These are phyloP conservation scores for Colletotrichum tanaceti DNA, from an alignment of 2,329 filamentous ascomycete genomes.

Conservation along the genomic window DNA sequence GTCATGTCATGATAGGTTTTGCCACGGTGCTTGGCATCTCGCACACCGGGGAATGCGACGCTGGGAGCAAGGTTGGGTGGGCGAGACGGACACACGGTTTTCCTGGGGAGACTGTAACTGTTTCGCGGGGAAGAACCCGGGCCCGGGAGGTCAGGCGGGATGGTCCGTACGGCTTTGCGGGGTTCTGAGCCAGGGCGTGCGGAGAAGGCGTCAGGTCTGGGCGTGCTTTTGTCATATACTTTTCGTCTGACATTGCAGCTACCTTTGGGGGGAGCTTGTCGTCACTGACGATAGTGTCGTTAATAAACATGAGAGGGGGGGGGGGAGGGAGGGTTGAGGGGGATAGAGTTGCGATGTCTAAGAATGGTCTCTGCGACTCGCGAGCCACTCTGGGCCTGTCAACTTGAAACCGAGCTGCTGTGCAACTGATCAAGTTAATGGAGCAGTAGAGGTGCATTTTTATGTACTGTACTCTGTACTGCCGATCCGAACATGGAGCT, in stretches of 20 bases:
- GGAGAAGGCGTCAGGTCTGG: background rate
- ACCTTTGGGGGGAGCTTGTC: background rate
- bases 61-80: slow-evolving; percentile 29
- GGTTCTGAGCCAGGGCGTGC: background rate
- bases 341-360: background rate
- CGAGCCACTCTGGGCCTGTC: too few species aligned
- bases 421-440: too few species aligned
- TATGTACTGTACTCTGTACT: too few species aligned
- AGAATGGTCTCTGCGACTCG: too few species aligned
- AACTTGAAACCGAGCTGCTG: too few species aligned
- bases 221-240: background rate
- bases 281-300: background rate
- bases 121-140: slow-evolving; percentile 35
- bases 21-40: slow-evolving; percentile 32
- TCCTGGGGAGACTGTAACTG: background rate
- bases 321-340: background rate
- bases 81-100: background rate
- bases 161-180: slow-evolving; percentile 22
- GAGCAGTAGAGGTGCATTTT: too few species aligned
- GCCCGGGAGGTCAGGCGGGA: slow-evolving; percentile 36
- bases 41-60: slow-evolving; percentile 20
- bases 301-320: too few species aligned
- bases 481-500: too few species aligned
- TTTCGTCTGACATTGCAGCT: background rate
- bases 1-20: slow-evolving; percentile 22